Evolutionary conservation across 768 basidiomycete genomes (phyloP), one percentile per base, ranked within the genome.

Genomic region (Boletus subcaerulescens): DNA sequence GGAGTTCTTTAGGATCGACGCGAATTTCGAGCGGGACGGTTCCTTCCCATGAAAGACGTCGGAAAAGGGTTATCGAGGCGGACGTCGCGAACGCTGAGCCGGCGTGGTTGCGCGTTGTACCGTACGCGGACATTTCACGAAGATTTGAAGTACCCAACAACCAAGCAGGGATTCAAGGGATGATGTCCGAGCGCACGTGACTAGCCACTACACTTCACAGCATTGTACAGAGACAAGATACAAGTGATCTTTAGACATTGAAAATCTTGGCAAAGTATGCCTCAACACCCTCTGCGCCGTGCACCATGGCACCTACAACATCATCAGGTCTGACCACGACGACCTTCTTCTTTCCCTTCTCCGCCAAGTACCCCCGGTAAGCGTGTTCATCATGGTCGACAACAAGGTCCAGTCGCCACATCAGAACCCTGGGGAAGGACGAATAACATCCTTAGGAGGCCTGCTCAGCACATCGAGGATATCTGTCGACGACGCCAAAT

Each of bases 1-100:
- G 92, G 10, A 94, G 83, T 68, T 93, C 92, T 65, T 91, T 90
- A 40, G 89, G 81, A 71, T 92, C 91, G 59, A 96, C 85, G 57
- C 89, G 86, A 66, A 97, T 84, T 76, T 93, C 89, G 45, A 98
- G 76, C 17, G 93, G 91, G 17, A 97, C 86, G 0, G 90, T 88
- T 10, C 92, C 91, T 65, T 93, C 91, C 91, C 94, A 96, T 60
- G 87, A 85, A 43, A 98, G 81, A 38, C 91, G 78, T 11, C 95
- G 83, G 65, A 97, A 96, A 31, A 94, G 80, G 3, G 91, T 85
- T 0, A 89, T 91, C 51, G 81, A 80, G n/a, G 81, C 82, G 24
- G 81, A 77, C 3, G 80, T 76, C 24, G 76, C 69, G 63, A 77
- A 77, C 13, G 77, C 65, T n/a, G 79, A 77, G 44, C 76, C 76